Conservation (phyloP, 1,284 basidiomycete species). For the Puccinia polysora region DNA sequence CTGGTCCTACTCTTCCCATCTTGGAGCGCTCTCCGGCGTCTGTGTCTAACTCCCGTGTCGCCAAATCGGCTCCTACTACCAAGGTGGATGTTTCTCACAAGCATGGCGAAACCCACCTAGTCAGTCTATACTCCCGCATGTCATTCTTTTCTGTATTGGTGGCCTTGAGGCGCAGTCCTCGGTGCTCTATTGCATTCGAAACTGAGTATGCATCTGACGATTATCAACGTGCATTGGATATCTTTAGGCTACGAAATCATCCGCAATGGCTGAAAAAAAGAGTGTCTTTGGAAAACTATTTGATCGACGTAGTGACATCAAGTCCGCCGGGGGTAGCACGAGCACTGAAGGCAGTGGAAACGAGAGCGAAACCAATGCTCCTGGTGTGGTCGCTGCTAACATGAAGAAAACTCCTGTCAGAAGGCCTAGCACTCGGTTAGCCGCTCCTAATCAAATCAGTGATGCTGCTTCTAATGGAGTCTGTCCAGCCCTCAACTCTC, state of each 20-base stretch:
- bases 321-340: conserved; percentile 6
- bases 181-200: no score
- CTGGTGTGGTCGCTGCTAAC: not conserved
- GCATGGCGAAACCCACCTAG: conserved; percentile 9
- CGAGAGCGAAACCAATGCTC: conserved; percentile 14
- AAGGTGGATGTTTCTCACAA: conserved; percentile 12
- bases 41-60: conserved; percentile 17
- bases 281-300: conserved; percentile 49
- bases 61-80: conserved; percentile 1
- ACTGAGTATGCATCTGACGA: no score
- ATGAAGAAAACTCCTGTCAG: conserved; percentile 6
- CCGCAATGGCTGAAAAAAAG: conserved; percentile 31
- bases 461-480: not conserved
- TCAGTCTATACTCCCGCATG: not conserved
- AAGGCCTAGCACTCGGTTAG: conserved; percentile 3
- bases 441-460: not conserved
- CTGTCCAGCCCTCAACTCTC: not conserved
- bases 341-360: conserved; percentile 27
- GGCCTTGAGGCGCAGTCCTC: no score
- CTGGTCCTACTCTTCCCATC: not conserved
- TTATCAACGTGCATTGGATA: no score
- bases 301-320: conserved; percentile 41
- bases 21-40: not conserved
- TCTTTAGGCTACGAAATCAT: not conserved
- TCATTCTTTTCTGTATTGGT: no score